Evolutionary conservation across 2,329 filamentous ascomycete species (phyloP).

Genomic region (Grosmannia clavigera): DNA sequence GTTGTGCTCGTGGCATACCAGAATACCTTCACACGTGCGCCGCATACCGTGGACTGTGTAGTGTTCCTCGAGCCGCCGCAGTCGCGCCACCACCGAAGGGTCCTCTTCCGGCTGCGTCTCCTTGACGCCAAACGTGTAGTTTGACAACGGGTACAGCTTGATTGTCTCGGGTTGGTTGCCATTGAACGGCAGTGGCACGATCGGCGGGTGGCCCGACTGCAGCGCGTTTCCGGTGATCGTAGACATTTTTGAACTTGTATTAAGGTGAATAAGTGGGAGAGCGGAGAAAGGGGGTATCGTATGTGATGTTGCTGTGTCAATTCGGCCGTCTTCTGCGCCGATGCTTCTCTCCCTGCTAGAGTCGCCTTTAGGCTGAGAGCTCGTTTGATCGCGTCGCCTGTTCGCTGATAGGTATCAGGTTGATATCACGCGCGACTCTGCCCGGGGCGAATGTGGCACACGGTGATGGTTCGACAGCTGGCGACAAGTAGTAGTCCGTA

Average conservation of each 20-base stretch:
- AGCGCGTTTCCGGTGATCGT: constrained; percentile 66
- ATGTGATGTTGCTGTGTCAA: not conserved
- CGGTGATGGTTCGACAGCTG: not conserved
- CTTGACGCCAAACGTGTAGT: constrained; percentile 98
- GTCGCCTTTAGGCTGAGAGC: not conserved
- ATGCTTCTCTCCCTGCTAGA: not conserved
- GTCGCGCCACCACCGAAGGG: constrained; percentile 80
- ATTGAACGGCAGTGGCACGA: constrained; percentile 72
- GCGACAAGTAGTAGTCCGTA: not conserved
- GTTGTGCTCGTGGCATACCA: constrained; percentile 98
- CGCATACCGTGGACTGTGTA: constrained; percentile 90
- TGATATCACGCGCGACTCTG: not conserved
- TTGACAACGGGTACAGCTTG: constrained; percentile 85
- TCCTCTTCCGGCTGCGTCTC: constrained; percentile 98
- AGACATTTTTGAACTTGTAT: constrained; percentile 47
- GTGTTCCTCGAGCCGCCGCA: constrained; percentile 93
- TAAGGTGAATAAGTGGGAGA: not conserved
- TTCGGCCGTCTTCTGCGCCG: not conserved
- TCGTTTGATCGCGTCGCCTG: not conserved
- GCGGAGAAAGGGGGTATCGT: no score
- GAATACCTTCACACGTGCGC: constrained; percentile 88
- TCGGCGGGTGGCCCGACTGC: constrained; percentile 67
- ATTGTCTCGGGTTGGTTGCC: constrained; percentile 82
- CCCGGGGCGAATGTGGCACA: not conserved
- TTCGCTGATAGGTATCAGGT: not conserved